These are phyloP conservation scores for Tardiomyces digboiensis DNA, from an alignment of 1,139 yeast genomes.

Conservation along the genomic window DNA sequence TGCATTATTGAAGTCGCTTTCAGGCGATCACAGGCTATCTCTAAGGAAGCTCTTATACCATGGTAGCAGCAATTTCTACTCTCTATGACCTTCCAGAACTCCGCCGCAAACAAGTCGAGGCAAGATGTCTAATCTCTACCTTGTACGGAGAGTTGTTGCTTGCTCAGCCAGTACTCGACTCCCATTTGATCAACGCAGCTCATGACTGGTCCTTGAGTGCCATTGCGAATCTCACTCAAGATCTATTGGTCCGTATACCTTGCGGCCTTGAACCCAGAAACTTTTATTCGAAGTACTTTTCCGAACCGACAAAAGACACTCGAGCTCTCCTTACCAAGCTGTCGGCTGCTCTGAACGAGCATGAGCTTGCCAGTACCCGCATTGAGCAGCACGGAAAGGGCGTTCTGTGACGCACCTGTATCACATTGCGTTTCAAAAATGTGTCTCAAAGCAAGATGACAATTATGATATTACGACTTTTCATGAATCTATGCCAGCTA, in stretches of 20 bases:
- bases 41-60: too few relatives aligned
- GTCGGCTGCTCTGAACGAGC: conserved; percentile 18
- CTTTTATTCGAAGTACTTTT: conserved; percentile 17
- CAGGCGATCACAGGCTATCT: too few relatives aligned
- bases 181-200: conserved; percentile 15
- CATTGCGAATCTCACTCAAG: conserved; percentile 21
- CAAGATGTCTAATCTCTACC: neutral
- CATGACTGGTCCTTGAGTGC: conserved; percentile 24
- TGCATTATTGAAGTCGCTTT: too few relatives aligned
- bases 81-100: conserved; percentile 9
- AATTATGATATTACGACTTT: too few relatives aligned
- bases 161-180: neutral
- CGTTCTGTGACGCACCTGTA: too few relatives aligned
- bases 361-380: conserved; percentile 15
- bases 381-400: conserved; percentile 25
- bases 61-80: too few relatives aligned
- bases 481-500: too few relatives aligned
- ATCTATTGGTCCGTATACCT: conserved; percentile 19
- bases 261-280: conserved; percentile 15
- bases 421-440: too few relatives aligned
- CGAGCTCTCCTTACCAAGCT: conserved; percentile 15
- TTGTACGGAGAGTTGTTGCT: neutral
- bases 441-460: too few relatives aligned
- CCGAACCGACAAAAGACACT: conserved; percentile 15
- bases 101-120: conserved; percentile 10